Percentiles rank a stretch among this genome's conserved stretches.
Evolutionary conservation across 2,329 filamentous ascomycete species (phyloP).

Genomic region (Trematosphaeria pertusa): DNA sequence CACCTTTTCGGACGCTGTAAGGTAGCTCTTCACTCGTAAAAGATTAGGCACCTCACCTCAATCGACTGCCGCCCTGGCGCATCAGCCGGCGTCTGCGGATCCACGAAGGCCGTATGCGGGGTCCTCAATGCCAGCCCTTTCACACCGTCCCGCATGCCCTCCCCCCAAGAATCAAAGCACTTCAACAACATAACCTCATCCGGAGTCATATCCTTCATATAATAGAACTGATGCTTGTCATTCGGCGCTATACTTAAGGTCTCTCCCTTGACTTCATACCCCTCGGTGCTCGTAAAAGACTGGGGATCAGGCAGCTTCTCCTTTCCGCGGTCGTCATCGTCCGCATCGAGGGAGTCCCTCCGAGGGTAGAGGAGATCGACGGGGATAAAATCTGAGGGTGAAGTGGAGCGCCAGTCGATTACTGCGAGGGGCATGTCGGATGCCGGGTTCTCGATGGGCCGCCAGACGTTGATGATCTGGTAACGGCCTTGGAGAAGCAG

Average conservation of each 20-base stretch:
- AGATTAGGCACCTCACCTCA: conserved; percentile 69
- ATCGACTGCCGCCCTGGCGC: conserved; percentile 65
- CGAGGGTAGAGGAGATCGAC: conserved; percentile 69
- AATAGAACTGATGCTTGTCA: conserved; percentile 67
- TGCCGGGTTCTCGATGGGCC: conserved; percentile 69
- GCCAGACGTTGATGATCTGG: conserved; percentile 76
- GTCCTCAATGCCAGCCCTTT: conserved; percentile 52
- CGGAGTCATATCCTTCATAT: conserved; percentile 71
- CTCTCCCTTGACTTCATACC: conserved; percentile 69
- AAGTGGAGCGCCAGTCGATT: conserved; percentile 68
- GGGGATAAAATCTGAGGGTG: conserved; percentile 63
- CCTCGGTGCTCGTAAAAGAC: conserved; percentile 58
- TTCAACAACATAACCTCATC: conserved; percentile 62
- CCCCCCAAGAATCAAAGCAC: conserved; percentile 55
- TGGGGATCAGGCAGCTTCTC: conserved; percentile 61
- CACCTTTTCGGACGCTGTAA: no score
- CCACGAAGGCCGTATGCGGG: conserved; percentile 71
- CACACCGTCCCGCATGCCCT: conserved; percentile 50
- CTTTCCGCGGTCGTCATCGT: conserved; percentile 64
- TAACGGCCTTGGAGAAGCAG: conserved; percentile 64
- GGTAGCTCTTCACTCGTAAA: no score
- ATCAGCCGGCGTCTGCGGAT: conserved; percentile 60
- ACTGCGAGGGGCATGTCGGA: conserved; percentile 73
- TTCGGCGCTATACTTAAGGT: conserved; percentile 66
- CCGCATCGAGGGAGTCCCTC: conserved; percentile 45